Evolutionary conservation across 169 alveolate genomes (phyloP).

Genomic region (Cryptosporidium andersoni): DNA sequence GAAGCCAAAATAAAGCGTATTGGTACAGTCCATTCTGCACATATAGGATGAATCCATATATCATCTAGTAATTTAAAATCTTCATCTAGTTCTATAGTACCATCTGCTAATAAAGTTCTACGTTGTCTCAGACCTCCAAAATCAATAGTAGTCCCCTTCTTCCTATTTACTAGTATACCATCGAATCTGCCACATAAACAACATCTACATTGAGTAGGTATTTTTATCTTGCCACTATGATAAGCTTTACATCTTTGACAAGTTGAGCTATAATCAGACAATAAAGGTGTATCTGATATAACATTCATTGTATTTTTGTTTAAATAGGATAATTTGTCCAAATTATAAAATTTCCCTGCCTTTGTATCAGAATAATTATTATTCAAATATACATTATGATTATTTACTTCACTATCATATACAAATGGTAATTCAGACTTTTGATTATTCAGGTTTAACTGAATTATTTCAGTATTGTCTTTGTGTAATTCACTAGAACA

Average conservation of each 20-base stretch:
- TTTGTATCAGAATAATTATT: neutral
- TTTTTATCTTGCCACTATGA: neutral
- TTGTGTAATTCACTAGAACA: too few species aligned
- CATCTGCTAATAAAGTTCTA: constrained; percentile 30
- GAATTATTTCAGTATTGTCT: too few species aligned
- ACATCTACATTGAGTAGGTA: constrained; percentile 25
- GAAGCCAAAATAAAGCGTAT: neutral
- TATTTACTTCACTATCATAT: neutral
- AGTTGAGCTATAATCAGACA: neutral
- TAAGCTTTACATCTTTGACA: constrained; percentile 30
- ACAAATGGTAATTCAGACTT: too few species aligned
- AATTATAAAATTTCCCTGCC: neutral
- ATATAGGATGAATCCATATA: constrained; percentile 56
- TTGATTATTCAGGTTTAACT: too few species aligned
- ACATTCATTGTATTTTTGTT: too few species aligned
- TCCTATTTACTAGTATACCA: constrained; percentile 17
- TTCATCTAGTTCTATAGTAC: constrained; percentile 37
- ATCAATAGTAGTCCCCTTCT: constrained; percentile 22
- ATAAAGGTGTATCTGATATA: too few species aligned
- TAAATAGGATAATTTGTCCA: too few species aligned
- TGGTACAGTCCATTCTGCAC: constrained; percentile 36
- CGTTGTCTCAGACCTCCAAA: constrained; percentile 14
- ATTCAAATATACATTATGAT: neutral
- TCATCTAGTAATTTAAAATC: constrained; percentile 8
- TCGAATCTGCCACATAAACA: constrained; percentile 64